A percentile compares a stretch with the other conserved stretches of the same genome.
These are phyloP conservation scores for Alternaria dauci DNA, from an alignment of 2,329 filamentous ascomycete genomes.

Conservation along the genomic window DNA sequence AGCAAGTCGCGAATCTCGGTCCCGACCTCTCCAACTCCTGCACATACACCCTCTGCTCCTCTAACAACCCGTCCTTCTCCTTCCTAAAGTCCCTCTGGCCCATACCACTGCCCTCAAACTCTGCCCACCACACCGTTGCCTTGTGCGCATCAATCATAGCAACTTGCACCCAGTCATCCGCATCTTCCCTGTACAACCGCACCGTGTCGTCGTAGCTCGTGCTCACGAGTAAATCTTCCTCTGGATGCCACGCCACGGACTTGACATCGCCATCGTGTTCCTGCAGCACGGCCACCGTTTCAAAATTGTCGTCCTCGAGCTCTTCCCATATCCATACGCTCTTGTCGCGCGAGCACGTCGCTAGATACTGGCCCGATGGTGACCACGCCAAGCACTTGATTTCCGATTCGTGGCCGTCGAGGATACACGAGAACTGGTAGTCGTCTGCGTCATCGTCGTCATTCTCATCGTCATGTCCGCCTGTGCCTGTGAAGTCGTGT, in stretches of 20 bases:
- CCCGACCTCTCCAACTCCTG: conserved; percentile 53
- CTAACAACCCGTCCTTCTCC: conserved; percentile 35
- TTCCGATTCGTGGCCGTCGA: conserved; percentile 95
- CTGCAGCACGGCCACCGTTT: conserved; percentile 92
- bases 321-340: conserved; percentile 99
- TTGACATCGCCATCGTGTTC: conserved; percentile 98
- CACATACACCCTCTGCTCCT: conserved; percentile 47
- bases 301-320: conserved; percentile 92
- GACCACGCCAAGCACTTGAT: conserved; percentile 83
- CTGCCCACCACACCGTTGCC: conserved; percentile 89
- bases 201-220: conserved; percentile 96
- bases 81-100: conserved; percentile 34
- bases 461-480: conserved; percentile 51
- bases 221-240: conserved; percentile 79
- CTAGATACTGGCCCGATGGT: conserved; percentile 78
- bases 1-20: conserved; percentile 78
- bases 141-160: conserved; percentile 79
- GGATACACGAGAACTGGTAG: conserved; percentile 89
- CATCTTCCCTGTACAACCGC: conserved; percentile 86
- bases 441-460: conserved; percentile 74
- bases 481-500: conserved; percentile 31
- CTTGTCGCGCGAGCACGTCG: conserved; percentile 92
- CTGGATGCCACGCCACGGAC: conserved; percentile 88
- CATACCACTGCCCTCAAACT: conserved; percentile 65
- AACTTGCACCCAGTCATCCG: conserved; percentile 93